Evolutionary conservation across 2,329 filamentous ascomycete species (phyloP), one percentile per base, ranked within the genome.

Genomic region (Colletotrichum sojae): DNA sequence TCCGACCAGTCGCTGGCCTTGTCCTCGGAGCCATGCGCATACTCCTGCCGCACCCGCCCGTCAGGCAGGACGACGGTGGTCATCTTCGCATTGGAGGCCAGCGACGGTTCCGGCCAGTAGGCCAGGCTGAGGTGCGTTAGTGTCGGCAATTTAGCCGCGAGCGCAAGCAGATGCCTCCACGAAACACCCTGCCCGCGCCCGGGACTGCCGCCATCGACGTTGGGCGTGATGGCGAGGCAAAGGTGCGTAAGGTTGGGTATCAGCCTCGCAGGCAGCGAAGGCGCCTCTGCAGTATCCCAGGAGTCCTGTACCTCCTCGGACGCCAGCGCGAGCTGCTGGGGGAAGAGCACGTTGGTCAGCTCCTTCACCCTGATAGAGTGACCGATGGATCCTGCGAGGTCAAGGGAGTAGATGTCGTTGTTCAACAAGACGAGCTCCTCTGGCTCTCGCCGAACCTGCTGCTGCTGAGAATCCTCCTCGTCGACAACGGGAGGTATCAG

Each of bases 111-210:
- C 1, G 89, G 89, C 89, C 89, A 91, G 75, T 86, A 87, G 16
- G 88, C 88, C 6, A 91, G 81, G 71, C 85, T 89, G 48, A 91
- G 80, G 73, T 91, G 88, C 2, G 89, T 91, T 46, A 91, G 77
- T 15, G 82, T 84, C 0, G 83, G 83, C 6, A 89, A 76, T 71
- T 86, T 88, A 12, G 80, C 76, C 0, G 87, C 83, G n/a, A 91
- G 76, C 2, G 82, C 73, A 25, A 91, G 79, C 5, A 91, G 83
- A 43, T 89, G 87, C 55, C 83, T 86, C 89, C 89, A 91, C 1
- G 88, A 89, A 16, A 83, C 82, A 6, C 76, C 75, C 6, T 65
- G 64, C 15, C 71, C 49, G 40, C 78, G 77, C 45, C 74, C 74
- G n/a, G 25, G 46, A 27, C 22, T 43, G 36, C 36, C 20, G 67